Evolutionary conservation across 805 yeast species (phyloP).

Genomic region (Candida awuae): DNA sequence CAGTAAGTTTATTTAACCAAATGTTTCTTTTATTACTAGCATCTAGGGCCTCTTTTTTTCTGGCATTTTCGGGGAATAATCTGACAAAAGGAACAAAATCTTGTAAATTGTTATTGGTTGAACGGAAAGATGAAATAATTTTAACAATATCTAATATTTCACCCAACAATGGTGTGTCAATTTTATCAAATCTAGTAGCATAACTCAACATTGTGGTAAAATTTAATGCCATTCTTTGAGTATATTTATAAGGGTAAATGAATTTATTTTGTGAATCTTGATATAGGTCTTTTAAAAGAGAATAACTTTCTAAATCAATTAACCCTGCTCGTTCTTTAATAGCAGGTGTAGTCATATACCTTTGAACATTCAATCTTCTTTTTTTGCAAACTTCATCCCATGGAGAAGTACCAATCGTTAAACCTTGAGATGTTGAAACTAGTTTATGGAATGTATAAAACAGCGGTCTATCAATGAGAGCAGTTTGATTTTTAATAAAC

Average conservation of each 20-base stretch:
- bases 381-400: constrained; percentile 32
- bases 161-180: constrained; percentile 21
- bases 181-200: constrained; percentile 31
- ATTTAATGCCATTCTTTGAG: constrained; percentile 32
- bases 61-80: constrained; percentile 24
- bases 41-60: constrained; percentile 21
- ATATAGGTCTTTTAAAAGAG: constrained; percentile 26
- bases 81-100: constrained; percentile 32
- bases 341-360: constrained; percentile 32
- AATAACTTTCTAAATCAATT: constrained; percentile 29
- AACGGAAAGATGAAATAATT: constrained; percentile 26
- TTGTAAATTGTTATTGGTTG: constrained; percentile 32
- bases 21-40: constrained; percentile 25
- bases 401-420: constrained; percentile 37
- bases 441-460: constrained; percentile 20
- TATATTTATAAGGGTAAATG: constrained; percentile 22
- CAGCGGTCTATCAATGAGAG: constrained; percentile 17
- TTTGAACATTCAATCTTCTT: constrained; percentile 32
- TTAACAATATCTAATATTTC: constrained; percentile 28
- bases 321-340: constrained; percentile 28
- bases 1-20: constrained; percentile 26
- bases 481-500: constrained; percentile 19
- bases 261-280: constrained; percentile 10
- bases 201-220: constrained; percentile 33
- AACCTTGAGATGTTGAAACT: constrained; percentile 27